Conservation (phyloP, 352 stramenopile species). For the Blastocystis sp. region DNA sequence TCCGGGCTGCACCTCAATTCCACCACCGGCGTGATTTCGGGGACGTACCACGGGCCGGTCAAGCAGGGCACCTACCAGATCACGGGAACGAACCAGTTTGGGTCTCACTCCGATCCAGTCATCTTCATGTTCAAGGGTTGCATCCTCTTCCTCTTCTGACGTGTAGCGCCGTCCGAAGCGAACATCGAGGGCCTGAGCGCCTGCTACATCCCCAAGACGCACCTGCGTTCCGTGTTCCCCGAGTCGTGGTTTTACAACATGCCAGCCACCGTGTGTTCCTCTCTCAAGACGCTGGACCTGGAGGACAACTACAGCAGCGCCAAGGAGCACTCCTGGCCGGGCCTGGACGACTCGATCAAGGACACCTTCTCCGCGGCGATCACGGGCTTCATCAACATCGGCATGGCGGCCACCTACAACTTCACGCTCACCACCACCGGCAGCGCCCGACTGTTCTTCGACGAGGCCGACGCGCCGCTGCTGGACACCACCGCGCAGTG, state of each 20-base stretch:
- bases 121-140: neutral
- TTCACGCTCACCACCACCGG: neutral
- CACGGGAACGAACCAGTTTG: no score
- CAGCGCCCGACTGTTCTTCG: neutral
- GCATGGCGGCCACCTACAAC: constrained; percentile 1
- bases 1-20: constrained; percentile 25
- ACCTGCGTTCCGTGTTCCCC: neutral
- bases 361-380: neutral
- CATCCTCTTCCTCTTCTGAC: neutral
- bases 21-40: constrained; percentile 21
- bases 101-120: no score
- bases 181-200: neutral
- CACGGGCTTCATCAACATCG: neutral
- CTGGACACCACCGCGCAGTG: neutral
- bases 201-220: neutral
- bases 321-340: constrained; percentile 39
- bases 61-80: no score
- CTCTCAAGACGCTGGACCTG: constrained; percentile 1
- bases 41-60: neutral
- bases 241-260: neutral
- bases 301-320: neutral
- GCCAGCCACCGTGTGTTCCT: neutral
- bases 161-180: neutral
- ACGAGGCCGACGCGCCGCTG: neutral
- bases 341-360: constrained; percentile 28